Base-by-base conservation (phyloP, 176 grass and related monocot genomes). In the Pontederia paniculata region DNA sequence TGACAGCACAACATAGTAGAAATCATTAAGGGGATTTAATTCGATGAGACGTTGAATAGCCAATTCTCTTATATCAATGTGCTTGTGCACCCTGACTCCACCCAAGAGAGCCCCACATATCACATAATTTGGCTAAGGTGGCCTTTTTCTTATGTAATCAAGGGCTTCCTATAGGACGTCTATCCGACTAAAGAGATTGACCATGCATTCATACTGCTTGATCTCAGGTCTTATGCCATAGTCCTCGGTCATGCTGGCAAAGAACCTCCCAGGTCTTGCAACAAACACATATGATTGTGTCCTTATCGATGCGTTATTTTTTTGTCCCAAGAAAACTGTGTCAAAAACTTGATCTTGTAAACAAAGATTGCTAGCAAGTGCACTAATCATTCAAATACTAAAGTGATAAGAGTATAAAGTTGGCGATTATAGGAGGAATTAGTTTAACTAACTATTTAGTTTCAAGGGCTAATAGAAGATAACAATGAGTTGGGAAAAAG, bases 141-240 rank as follows among this genome's bases (percentile, higher is more conserved):
- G 70, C 78, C 74, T 81, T 15, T 57, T 57, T 17, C 54, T 23
- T 54, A 81, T 60, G 51, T 75, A 75, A 43, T 71, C 52, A 9
- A 12, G 44, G 13, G 78, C 71, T 66, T 75, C 71, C 4, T 65
- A 16, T 16, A 75, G 65, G 18, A 50, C 18, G 22, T 71, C 78
- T 3, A 65, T 65, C 3, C 71, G 78, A 23, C 70, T 58, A 42
- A 81, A 53, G 21, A 81, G 64, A 50, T 81, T 71, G 7, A 75
- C 71, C 78, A 75, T 56, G 71, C 71, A 81, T 28, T 71, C 78
- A 13, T 70, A 81, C 41, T 81, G 78, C 50, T 81, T 66, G 16
- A 81, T 70, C 60, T 48, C 66, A 2, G 78, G 71, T 1, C 17
- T 45, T 21, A 81, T 50, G 65, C 60, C 54, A 25, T 74, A 65